Evolutionary conservation across 306 rosid species (phyloP), one percentile per base, ranked within the genome.

Genomic region (Macrotyloma uniflorum): DNA sequence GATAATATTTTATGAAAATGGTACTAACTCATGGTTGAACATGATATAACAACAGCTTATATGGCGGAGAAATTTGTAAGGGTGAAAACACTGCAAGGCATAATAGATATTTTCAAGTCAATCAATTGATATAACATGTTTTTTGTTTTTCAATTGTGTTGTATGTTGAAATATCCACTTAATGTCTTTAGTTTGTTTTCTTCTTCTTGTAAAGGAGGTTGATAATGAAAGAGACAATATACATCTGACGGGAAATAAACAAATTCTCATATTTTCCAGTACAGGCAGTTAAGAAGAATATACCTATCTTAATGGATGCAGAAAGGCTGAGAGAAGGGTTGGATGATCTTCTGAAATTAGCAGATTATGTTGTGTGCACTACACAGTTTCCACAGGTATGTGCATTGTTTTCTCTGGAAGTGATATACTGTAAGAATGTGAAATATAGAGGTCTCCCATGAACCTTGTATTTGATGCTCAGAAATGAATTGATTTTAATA

Each of bases 241-340:
- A 49, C 59, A 46, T 84, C 65, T 77, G 36, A 72, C 38, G 36
- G 49, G 72, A 85, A 74, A 58, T 82, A 75, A 85, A 79, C 76
- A 86, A 79, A 79, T 42, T 82, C 12, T 49, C 67, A 40, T 65
- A 47, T 30, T 71, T 82, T 82, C 73, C 87, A 23, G 57, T 77
- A 46, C 98, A 93, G 99, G 98, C 98, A 66, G 78, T 79, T 84
- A 85, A 74, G 80, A 87, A 61, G 79, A 85, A 85, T 46, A 87
- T 95, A 80, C 97, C 97, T 64, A 87, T 95, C 81, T 79, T 95
- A 72, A 66, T 93, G 72, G 99, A 95, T 12, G 92, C 96, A 57
- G 99, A 95, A 85, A 87, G 88, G 70, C 69, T 53, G 50, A 91
- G 97, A 83, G 98, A 95, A 87, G 98, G 98, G 75, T 84, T 93